Percentiles rank a stretch among this genome's conserved stretches.
Evolutionary conservation across 306 rosid genomes (phyloP).

Genomic region (Pyrus communis): DNA sequence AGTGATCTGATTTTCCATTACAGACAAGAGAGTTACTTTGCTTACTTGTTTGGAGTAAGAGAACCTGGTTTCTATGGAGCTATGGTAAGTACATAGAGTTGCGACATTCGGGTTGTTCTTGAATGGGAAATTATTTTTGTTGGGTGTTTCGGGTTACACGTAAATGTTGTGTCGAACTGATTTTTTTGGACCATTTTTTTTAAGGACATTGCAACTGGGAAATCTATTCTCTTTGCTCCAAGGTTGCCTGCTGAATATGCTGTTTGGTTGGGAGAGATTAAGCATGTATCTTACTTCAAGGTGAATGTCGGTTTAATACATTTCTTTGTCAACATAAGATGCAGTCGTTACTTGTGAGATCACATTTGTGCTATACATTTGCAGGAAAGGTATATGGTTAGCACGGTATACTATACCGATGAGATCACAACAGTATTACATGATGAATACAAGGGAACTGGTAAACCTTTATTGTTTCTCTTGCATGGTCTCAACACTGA

Average conservation of each 20-base stretch:
- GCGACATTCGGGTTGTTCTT: not conserved
- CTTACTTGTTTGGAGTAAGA: conserved; percentile 75
- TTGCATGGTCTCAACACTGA: conserved; percentile 82
- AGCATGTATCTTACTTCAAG: conserved; percentile 50
- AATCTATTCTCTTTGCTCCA: conserved; percentile 68
- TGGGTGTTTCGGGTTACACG: not conserved
- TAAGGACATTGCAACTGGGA: conserved; percentile 69
- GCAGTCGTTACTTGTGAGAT: conserved; percentile 7
- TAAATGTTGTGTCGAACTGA: not conserved
- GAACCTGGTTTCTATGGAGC: conserved; percentile 93
- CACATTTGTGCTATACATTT: conserved; percentile 15
- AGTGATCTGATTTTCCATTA: not conserved
- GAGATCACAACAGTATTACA: conserved; percentile 51
- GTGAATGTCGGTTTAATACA: conserved; percentile 24
- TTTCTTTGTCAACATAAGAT: not conserved
- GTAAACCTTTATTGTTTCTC: conserved; percentile 63
- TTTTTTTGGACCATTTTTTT: not conserved
- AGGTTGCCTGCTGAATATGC: conserved; percentile 79
- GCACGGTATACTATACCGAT: conserved; percentile 28
- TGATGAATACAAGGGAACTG: conserved; percentile 37
- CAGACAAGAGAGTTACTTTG: conserved; percentile 93
- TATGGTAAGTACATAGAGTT: conserved; percentile 45
- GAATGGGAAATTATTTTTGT: not conserved
- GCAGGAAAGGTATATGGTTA: conserved; percentile 76
- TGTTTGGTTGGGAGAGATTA: conserved; percentile 84